A percentile compares a stretch with the other conserved stretches of the same genome.
Conservation (phyloP, 2,329 filamentous ascomycete genomes). For the Zarea fungicola region DNA sequence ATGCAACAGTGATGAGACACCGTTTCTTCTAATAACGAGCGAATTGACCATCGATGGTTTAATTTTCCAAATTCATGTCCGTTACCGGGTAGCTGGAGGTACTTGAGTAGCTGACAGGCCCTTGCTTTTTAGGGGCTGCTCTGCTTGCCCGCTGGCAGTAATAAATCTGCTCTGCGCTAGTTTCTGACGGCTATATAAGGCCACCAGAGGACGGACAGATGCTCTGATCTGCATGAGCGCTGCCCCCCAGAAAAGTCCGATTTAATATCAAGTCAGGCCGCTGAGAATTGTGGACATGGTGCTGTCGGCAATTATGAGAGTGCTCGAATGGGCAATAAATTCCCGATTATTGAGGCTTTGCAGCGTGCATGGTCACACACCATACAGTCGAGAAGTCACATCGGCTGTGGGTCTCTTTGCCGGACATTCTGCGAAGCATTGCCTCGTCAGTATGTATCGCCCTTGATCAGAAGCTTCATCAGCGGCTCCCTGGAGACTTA, state of each 20-base stretch:
- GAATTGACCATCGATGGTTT: too few relatives aligned
- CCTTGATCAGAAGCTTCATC: too few relatives aligned
- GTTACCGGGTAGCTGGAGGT: too few relatives aligned
- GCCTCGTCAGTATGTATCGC: neutral
- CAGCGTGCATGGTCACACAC: neutral
- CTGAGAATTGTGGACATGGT: neutral
- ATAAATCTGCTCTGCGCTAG: neutral
- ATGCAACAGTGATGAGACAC: too few relatives aligned
- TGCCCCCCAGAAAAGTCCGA: too few relatives aligned
- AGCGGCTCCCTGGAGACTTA: too few relatives aligned
- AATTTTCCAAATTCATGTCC: too few relatives aligned
- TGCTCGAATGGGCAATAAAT: neutral
- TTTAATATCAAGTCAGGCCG: neutral
- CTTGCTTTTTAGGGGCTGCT: too few relatives aligned
- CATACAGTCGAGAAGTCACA: slow-evolving; percentile 1
- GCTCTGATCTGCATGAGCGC: neutral
- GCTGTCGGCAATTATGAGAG: neutral
- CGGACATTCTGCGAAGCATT: neutral
- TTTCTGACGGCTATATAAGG: neutral
- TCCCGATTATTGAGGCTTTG: neutral
- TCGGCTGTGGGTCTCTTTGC: neutral
- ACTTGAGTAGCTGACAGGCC: too few relatives aligned
- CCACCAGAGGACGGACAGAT: neutral
- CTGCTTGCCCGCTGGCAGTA: neutral
- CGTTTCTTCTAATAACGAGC: too few relatives aligned